Base-by-base conservation (phyloP, 306 rosid species). In the Dryas alaskensis region DNA sequence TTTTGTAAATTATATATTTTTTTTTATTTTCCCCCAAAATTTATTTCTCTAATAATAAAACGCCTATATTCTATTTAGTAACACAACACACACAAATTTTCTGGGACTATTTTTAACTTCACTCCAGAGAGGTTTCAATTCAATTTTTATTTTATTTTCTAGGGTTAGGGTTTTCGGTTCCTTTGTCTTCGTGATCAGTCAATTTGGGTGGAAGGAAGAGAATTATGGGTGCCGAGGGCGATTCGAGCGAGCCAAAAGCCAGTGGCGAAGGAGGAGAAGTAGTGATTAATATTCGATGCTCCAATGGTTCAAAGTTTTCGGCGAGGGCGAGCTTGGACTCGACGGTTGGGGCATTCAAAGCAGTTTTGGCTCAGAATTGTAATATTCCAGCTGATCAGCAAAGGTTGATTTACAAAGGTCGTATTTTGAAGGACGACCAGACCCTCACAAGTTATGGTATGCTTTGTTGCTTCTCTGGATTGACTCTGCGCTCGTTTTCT, bases 321-420 rank as follows among this genome's bases (percentile, higher is more conserved):
- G 84, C 79, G 40, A 60, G 77, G 69, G 73, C 82, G 22, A 59
- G 14, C 60, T 72, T 78, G n/a, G 78, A 58, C n/a, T 64, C 80
- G 44, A 65, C 82, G 50, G 82, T 81, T 63, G 83, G 60, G 46
- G 73, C 65, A 6, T 85, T 85, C 78, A 85, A 85, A 66, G 82
- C 72, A 16, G 27, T 70, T 57, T 10, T 85, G 52, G 71, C 89
- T 73, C 89, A 76, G 73, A 85, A 73, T 67, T 82, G 84, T 60
- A 82, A 82, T 73, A 76, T 82, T 10, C 89, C 86, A 45, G 80
- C 80, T 70, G 82, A 76, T 57, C 89, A 79, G 80, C 89, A 85
- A 70, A 64, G 86, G 58, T 70, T 85, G 80, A 85, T 85, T 74
- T 85, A 85, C 73, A 85, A 85, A 51, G 89, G 89, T 70, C 89